Evolutionary conservation across 805 yeast species (phyloP), one percentile per base, ranked within the genome.

Genomic region (Pichia gijzeniarum): DNA sequence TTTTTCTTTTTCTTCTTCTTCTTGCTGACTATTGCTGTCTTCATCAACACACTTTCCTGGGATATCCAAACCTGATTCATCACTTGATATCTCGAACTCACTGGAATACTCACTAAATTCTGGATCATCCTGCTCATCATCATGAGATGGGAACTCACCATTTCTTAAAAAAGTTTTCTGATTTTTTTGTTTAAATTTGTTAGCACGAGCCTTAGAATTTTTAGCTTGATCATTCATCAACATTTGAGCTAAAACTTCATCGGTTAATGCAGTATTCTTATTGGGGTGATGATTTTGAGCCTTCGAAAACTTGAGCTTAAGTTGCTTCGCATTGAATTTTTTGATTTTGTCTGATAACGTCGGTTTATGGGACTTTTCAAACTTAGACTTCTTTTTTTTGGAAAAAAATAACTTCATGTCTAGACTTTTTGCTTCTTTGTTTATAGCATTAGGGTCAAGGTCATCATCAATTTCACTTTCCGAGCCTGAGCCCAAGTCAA

Each of bases 71-170:
- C 51, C 49, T 20, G 50, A 57, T 5, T 45, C 52, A 13, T 52
- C 61, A 9, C 41, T 39, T 18, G 50, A 60, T 7, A 52, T 51
- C 16, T 46, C 45, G 31, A 56, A 65, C 21, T 55, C 62, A 20
- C 52, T 60, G 2, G 57, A 55, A 19, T 48, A 51, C 35, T 60
- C 64, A 43, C 58, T 58, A n/a, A 53, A 61, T 25, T 62, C 64
- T 13, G 58, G 64, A 38, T 60, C 64, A 21, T 54, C n/a, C n/a
- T n/a, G n/a, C n/a, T n/a, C 57, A n/a, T 56, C 57, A 10, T 57
- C 58, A 27, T 46, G 50, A 6, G 49, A 37, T 33, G 49, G 49
- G n/a, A 40, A 32, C 18, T 52, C 42, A 3, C 53, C 54, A 2
- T 45, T 44, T 30, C 51, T 17, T 8, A 58, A 36, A 39, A 47